Base-by-base conservation (phyloP, 1,284 basidiomycete species). In the Trichosporon asahii region DNA sequence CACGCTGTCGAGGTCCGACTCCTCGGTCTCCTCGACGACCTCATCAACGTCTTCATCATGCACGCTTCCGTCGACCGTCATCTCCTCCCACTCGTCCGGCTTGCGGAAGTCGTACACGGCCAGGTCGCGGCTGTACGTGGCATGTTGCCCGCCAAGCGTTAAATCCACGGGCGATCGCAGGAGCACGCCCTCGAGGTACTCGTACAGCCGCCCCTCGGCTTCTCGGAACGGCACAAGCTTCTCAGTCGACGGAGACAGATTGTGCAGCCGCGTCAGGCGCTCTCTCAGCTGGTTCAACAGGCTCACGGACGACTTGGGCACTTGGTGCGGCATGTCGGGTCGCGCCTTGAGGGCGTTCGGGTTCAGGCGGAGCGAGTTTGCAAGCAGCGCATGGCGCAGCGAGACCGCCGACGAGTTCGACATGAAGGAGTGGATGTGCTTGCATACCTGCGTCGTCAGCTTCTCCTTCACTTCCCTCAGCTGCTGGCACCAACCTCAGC, bases 341-440 rank as follows among this genome's bases (percentile, higher is more conserved):
- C 69, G 61, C 7, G 76, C 73, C 6, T 33, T 15, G 23, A 75
- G 55, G 5, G 75, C 73, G 70, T 88, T 89, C 14, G 80, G 79
- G 65, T 83, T 82, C 15, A 90, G 88, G 70, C 90, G 88, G 6
- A 93, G 87, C 78, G 92, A 92, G 0, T 90, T 88, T 0, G 91
- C 90, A 2, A 91, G 85, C 75, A 95, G 90, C 0, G 91, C 90
- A 72, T 89, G 90, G 29, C 89, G 89, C 88, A 93, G 92, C 23
- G 93, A 86, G 12, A 83, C 73, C 1, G 73, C 71, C 1, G 80
- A 72, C 25, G 79, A 79, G 7, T 73, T 70, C 2, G 73, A 76
- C 8, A 81, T 67, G 60, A 81, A 68, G 2, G 29, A 18, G 33
- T 67, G 49, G 25, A 72, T 33, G 1, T 23, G 31, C 33, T 66